Base-by-base conservation (phyloP, 352 stramenopile species). In the Globisporangium alternatum region DNA sequence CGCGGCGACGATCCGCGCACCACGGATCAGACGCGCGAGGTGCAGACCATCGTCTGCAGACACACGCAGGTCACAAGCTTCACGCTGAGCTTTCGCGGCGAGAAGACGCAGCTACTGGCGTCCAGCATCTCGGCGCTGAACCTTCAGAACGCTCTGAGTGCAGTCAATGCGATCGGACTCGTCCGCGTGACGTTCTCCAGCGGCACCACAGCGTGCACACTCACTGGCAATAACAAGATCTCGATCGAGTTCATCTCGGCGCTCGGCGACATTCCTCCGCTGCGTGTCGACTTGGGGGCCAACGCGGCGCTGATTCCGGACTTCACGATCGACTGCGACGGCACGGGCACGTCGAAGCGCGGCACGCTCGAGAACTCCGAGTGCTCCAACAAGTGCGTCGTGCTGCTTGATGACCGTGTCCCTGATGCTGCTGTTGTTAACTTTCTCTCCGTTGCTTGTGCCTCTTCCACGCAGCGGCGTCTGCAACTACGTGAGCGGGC, bases 311-410 rank as follows among this genome's bases (percentile, higher is more conserved):
- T 78, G 51, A 51, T 91, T 22, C 71, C 74, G 0, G 65, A 67
- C 10, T 89, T 91, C 63, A 69, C 62, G 19, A 80, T 91, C 48
- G 71, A 87, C 61, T 81, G 63, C 48, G 81, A 89, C 64, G 81
- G 84, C 60, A 74, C 75, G 9, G 73, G 59, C 2, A 72, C 64
- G 2, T 90, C 78, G 1, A 64, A 86, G 52, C 80, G 66, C 25
- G 84, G 84, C 60, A 89, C 82, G 9, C 81, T 81, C 37, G 82
- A 93, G 68, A 77, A 90, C 65, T 71, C 68, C 41, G 81, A 86
- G 65, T 93, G 84, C 68, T 88, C 82, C 35, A 83, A 89, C 76
- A 91, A 90, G 80, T 88, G 71, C 61, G 71, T 81, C 25, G 2
- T 5, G 6, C 3, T 44, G 17, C 37, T 25, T 48, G 19, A 22